A percentile compares a stretch with the other conserved stretches of the same genome.
Conservation (phyloP, 768 basidiomycete genomes). For the Cubamyces sp. region DNA sequence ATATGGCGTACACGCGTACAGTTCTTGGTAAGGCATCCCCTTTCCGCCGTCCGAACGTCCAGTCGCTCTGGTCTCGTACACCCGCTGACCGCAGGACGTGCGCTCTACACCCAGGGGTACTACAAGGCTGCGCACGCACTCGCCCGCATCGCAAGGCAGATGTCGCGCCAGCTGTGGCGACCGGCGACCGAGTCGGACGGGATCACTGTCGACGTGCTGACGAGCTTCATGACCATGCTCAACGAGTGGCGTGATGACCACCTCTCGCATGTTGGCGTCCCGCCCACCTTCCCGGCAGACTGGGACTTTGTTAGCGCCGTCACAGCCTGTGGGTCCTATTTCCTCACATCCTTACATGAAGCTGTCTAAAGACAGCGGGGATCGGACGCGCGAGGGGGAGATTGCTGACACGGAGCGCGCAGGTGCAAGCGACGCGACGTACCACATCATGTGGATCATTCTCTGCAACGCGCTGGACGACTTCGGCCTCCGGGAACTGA, state of each 20-base stretch:
- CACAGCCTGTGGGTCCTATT: slow-evolving; percentile 53
- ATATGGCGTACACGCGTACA: slow-evolving; percentile 30
- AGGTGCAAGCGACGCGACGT: slow-evolving; percentile 86
- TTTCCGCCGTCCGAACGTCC: slow-evolving; percentile 12
- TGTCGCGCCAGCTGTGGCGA: slow-evolving; percentile 81
- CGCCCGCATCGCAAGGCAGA: slow-evolving; percentile 81
- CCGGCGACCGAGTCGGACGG: slow-evolving; percentile 79
- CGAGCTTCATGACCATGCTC: slow-evolving; percentile 57
- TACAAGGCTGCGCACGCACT: slow-evolving; percentile 82
- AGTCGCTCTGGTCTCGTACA: slow-evolving; percentile 17
- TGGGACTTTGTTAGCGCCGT: slow-evolving; percentile 92
- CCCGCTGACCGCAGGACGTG: slow-evolving; percentile 16
- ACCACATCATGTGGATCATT: slow-evolving; percentile 91
- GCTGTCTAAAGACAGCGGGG: background rate
- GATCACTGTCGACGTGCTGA: slow-evolving; percentile 68
- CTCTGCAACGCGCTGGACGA: slow-evolving; percentile 84
- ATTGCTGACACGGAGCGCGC: slow-evolving; percentile 45
- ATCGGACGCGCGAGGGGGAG: no score
- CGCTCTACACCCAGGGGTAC: slow-evolving; percentile 61
- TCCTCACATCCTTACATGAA: background rate
- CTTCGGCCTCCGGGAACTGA: slow-evolving; percentile 78
- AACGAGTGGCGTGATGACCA: slow-evolving; percentile 77
- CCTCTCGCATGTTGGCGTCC: slow-evolving; percentile 81
- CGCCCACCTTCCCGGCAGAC: slow-evolving; percentile 77
- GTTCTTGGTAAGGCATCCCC: slow-evolving; percentile 63